Percentiles rank a stretch among this genome's conserved stretches.
phyloP scores from a whole-genome alignment of 2,329 filamentous ascomycete genomes.

The Amylocarpus encephaloides region DNA sequence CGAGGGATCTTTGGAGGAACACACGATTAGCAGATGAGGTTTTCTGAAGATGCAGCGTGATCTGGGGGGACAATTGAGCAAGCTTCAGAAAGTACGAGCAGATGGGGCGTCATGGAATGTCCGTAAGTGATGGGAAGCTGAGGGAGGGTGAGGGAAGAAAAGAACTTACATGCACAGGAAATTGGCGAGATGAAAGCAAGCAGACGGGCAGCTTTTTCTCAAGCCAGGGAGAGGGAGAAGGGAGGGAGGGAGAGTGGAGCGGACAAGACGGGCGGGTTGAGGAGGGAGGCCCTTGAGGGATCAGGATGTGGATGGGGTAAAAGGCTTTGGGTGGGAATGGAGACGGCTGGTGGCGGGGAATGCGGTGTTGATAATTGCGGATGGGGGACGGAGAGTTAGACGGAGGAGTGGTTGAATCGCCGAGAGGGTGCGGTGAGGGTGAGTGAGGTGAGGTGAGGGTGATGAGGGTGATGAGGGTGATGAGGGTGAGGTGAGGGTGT shows the following conservation, averaged over 20 bases:
- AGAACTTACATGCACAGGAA: slow-evolving; percentile 6
- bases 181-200: not conserved
- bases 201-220: slow-evolving; percentile 4
- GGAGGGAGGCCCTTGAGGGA: no score
- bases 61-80: not conserved
- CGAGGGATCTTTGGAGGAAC: slow-evolving; percentile 10
- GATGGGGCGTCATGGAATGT: not conserved
- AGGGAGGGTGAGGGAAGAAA: not conserved
- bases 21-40: slow-evolving; percentile 14
- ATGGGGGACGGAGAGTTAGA: not conserved
- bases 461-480: no score
- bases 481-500: no score
- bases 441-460: not conserved
- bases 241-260: not conserved
- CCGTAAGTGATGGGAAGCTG: not conserved
- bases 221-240: not conserved
- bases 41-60: not conserved
- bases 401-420: slow-evolving; percentile 1
- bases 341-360: not conserved
- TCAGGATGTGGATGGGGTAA: not conserved
- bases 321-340: slow-evolving; percentile 2
- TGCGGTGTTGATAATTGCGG: not conserved
- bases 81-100: not conserved
- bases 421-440: not conserved
- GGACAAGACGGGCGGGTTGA: no score